These are phyloP conservation scores for Irpex sp. DNA, from an alignment of 1,284 basidiomycete genomes.

Conservation along the genomic window DNA sequence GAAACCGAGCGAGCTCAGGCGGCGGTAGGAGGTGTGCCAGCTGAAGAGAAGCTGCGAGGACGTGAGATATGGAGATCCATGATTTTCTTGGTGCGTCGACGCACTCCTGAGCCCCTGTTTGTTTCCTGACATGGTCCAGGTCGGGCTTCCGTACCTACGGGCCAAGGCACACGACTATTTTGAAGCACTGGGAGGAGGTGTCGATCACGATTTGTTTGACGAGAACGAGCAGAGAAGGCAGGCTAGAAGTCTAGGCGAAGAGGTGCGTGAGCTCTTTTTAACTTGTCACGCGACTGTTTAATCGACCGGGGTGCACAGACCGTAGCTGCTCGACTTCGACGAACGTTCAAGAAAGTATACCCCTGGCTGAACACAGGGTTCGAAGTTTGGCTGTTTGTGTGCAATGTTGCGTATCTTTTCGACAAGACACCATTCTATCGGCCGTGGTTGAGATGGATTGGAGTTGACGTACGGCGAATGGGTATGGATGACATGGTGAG, in stretches of 20 bases:
- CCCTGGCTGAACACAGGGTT: slow-evolving; percentile 77
- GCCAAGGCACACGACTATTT: slow-evolving; percentile 89
- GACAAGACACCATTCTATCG: slow-evolving; percentile 84
- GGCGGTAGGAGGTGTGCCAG: slow-evolving; percentile 60
- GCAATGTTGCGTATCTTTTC: slow-evolving; percentile 90
- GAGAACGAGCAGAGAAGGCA: slow-evolving; percentile 43
- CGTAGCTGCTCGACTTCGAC: slow-evolving; percentile 42
- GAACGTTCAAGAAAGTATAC: slow-evolving; percentile 67
- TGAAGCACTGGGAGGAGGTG: slow-evolving; percentile 83
- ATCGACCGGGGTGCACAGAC: slow-evolving; percentile 26
- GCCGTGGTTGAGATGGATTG: slow-evolving; percentile 86
- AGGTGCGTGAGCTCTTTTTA: slow-evolving; percentile 31
- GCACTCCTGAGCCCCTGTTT: not conserved
- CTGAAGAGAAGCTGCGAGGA: slow-evolving; percentile 56
- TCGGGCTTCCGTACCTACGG: slow-evolving; percentile 85
- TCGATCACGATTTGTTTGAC: slow-evolving; percentile 61
- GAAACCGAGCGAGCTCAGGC: slow-evolving; percentile 58
- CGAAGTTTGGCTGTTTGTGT: slow-evolving; percentile 78
- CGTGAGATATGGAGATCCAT: slow-evolving; percentile 71
- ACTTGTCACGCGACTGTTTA: not conserved
- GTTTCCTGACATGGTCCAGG: slow-evolving; percentile 35
- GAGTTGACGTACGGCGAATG: slow-evolving; percentile 76
- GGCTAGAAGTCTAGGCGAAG: slow-evolving; percentile 40
- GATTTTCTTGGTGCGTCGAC: slow-evolving; percentile 59
- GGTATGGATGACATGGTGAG: slow-evolving; percentile 72